Evolutionary conservation across 1,139 yeast genomes (phyloP).

Genomic region (Debaryomycetaceae sp.): DNA sequence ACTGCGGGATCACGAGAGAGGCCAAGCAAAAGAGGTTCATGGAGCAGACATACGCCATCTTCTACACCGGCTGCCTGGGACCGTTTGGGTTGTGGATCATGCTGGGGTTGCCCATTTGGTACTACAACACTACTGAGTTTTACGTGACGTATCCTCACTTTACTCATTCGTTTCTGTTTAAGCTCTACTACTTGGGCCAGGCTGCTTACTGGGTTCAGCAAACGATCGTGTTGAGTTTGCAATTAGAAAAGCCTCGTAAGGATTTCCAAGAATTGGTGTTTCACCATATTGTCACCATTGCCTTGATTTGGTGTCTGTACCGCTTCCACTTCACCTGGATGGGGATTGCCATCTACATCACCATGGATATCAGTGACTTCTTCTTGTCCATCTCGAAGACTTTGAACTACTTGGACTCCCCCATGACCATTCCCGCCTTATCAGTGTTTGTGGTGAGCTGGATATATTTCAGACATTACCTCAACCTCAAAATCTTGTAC

Average conservation of each 20-base stretch:
- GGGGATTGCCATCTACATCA: constrained; percentile 84
- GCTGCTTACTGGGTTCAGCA: constrained; percentile 99
- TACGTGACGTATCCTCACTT: constrained; percentile 81
- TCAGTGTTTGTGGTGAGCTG: constrained; percentile 65
- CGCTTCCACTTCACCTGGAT: constrained; percentile 95
- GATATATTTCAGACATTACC: constrained; percentile 85
- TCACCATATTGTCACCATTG: constrained; percentile 89
- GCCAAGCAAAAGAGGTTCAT: constrained; percentile 74
- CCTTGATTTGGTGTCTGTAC: constrained; percentile 85
- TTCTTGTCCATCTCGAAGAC: constrained; percentile 81
- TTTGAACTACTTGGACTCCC: constrained; percentile 74
- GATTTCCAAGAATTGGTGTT: constrained; percentile 87
- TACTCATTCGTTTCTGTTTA: constrained; percentile 65
- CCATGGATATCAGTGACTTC: constrained; percentile 95
- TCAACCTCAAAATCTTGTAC: constrained; percentile 77
- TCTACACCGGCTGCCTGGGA: constrained; percentile 78
- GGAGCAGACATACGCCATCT: constrained; percentile 86
- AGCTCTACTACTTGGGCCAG: constrained; percentile 81
- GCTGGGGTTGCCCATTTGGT: constrained; percentile 83
- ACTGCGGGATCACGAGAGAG: constrained; percentile 49
- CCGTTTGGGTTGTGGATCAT: constrained; percentile 88
- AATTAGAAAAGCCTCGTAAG: constrained; percentile 90
- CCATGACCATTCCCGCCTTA: constrained; percentile 61
- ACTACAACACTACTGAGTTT: constrained; percentile 77
- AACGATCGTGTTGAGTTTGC: constrained; percentile 73